These are phyloP conservation scores for Diospyros kaki DNA, from an alignment of 148 eudicot genomes.

Conservation along the genomic window DNA sequence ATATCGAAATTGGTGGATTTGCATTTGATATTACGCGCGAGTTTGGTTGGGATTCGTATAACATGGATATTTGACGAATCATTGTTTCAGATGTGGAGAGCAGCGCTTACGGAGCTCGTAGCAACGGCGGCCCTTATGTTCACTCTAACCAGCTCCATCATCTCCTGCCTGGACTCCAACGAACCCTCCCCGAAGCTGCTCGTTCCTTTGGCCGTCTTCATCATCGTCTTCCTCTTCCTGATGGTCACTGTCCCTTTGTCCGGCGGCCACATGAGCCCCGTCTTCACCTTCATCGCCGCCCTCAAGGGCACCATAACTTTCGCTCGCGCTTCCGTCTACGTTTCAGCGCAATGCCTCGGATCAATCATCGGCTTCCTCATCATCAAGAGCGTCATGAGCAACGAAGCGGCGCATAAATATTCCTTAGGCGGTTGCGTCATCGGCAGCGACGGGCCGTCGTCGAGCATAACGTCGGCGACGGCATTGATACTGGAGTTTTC, in stretches of 20 bases:
- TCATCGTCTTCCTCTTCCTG: slow-evolving; percentile 9
- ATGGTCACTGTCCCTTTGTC: slow-evolving; percentile 10
- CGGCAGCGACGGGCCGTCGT: not conserved
- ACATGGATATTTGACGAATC: too few relatives aligned
- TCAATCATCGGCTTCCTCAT: slow-evolving; percentile 1
- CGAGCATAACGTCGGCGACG: not conserved
- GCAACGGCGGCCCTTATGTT: slow-evolving; percentile 2
- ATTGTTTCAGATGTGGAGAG: not conserved
- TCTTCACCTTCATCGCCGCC: slow-evolving; percentile 11
- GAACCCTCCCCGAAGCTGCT: not conserved
- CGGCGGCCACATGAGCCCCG: slow-evolving; percentile 21
- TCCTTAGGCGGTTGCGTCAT: slow-evolving; percentile 8
- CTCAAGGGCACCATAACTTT: slow-evolving; percentile 9
- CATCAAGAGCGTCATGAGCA: not conserved
- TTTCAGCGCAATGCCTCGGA: slow-evolving; percentile 1
- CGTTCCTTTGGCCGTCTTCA: slow-evolving; percentile 3
- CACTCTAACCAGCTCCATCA: slow-evolving; percentile 10
- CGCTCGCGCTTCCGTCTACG: not conserved
- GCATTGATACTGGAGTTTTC: slow-evolving; percentile 8
- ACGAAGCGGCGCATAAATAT: not conserved
- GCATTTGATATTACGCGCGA: too few relatives aligned
- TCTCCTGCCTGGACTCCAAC: slow-evolving; percentile 5
- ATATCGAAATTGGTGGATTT: too few relatives aligned
- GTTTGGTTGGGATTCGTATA: too few relatives aligned
- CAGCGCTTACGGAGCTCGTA: slow-evolving; percentile 3